phyloP scores from a whole-genome alignment of 306 rosid species.

The Geum urbanum region DNA sequence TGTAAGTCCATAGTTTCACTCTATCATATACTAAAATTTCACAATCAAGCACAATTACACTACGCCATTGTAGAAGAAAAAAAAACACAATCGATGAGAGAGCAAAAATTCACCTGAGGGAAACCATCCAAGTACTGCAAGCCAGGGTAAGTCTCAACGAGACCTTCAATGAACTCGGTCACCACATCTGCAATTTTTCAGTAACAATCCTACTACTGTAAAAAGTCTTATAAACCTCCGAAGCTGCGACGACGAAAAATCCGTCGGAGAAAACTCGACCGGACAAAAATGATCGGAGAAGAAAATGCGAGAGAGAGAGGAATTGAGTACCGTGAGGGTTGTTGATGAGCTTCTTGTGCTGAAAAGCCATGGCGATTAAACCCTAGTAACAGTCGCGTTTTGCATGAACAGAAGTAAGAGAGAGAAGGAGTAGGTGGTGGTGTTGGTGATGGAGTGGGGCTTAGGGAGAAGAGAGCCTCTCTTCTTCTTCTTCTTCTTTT shows the following conservation, averaged over 20 bases:
- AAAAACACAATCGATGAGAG: neutral
- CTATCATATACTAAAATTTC: conserved; percentile 5
- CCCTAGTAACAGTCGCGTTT: conserved; percentile 43
- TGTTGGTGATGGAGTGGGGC: neutral
- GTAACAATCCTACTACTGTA: neutral
- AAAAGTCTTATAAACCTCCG: too few species aligned
- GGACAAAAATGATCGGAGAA: neutral
- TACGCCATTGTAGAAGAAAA: neutral
- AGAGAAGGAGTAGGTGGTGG: conserved; percentile 21
- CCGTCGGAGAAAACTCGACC: neutral
- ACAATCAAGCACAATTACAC: neutral
- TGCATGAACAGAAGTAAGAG: conserved; percentile 35
- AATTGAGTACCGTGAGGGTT: conserved; percentile 51
- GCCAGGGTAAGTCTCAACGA: conserved; percentile 87
- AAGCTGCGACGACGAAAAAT: too few species aligned
- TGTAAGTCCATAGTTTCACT: conserved; percentile 19
- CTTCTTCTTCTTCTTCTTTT: neutral
- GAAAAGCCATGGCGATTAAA: conserved; percentile 60
- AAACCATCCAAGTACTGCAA: conserved; percentile 90
- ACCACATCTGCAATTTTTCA: conserved; percentile 61
- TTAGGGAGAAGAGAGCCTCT: too few species aligned
- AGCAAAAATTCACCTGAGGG: conserved; percentile 50
- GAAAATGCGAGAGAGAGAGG: neutral
- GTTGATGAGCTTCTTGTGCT: conserved; percentile 83
- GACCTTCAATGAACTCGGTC: conserved; percentile 89